Base-by-base conservation (phyloP, 2,329 filamentous ascomycete species). In the Plenodomus lindquistii region DNA sequence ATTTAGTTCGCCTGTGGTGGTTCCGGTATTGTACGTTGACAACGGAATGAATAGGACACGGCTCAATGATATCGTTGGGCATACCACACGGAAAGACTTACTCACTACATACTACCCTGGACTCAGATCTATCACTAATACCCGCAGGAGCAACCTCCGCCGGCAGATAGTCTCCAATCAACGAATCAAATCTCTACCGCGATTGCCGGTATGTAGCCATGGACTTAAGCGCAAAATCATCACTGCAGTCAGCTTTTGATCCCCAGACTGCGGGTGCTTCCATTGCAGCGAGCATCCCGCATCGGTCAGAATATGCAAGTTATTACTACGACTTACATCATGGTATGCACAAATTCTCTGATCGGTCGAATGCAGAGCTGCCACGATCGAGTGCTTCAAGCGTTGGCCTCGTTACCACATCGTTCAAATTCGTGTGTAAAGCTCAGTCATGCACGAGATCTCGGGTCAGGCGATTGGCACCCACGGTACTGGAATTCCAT, bases 211-310 rank as follows among this genome's bases (percentile, higher is more conserved):
- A 37, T 11, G 29, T 6, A 20, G 17, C 27, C 19, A 19, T 29
- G 40, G 44, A 42, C 34, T 40, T 29, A 20, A 31, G 46, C 27
- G 39, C 36, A 46, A 38, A 22, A 44, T 40, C 24, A 37, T 37
- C 40, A 35, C 51, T 55, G 52, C 54, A 52, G 49, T 57, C 52
- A 57, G 52, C 52, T 42, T 44, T 35, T 46, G 38, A 40, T 20
- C 24, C 34, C 35, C 31, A 29, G 36, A 13, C 31, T 42, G 45
- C 19, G 39, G 48, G 38, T 36, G 37, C 16, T 37, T 35, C 24
- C 38, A 19, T 19, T 37, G 29, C 40, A 39, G 41, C 37, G 42
- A 37, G 29, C 35, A 46, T 53, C 52, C 57, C 50, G 46, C 50
- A 56, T 55, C 53, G 46, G 52, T 57, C 37, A 40, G 42, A 35